phyloP scores from a whole-genome alignment of 2,329 filamentous ascomycete species.

The Xylariaceae sp. region DNA sequence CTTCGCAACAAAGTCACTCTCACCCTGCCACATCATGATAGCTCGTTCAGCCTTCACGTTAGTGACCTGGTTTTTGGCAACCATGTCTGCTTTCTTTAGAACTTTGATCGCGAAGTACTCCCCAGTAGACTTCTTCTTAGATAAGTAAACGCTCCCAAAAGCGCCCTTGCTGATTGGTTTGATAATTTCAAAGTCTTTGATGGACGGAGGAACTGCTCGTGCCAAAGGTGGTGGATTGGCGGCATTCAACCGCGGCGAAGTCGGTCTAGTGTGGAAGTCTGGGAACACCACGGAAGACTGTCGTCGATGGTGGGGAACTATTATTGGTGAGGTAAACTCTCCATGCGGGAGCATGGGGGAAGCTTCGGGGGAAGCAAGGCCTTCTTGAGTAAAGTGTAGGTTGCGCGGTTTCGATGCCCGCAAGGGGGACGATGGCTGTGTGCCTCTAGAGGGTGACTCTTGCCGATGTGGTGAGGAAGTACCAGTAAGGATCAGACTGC shows the following conservation, averaged over 20 bases:
- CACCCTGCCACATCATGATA: slow-evolving; percentile 99
- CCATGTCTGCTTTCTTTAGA: slow-evolving; percentile 99
- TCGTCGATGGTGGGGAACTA: slow-evolving; percentile 65
- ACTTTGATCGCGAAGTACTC: slow-evolving; percentile 99
- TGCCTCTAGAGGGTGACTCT: slow-evolving; percentile 75
- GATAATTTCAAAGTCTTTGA: slow-evolving; percentile 99
- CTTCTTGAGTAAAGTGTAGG: slow-evolving; percentile 55
- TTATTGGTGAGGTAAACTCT: slow-evolving; percentile 72
- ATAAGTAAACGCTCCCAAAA: slow-evolving; percentile 94
- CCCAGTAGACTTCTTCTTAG: slow-evolving; percentile 97
- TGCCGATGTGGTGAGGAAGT: slow-evolving; percentile 76
- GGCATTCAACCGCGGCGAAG: slow-evolving; percentile 76
- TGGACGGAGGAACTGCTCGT: slow-evolving; percentile 85
- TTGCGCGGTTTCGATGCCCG: slow-evolving; percentile 76
- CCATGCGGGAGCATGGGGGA: slow-evolving; percentile 81
- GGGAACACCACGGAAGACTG: slow-evolving; percentile 90
- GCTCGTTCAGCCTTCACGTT: slow-evolving; percentile 98
- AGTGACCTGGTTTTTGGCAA: slow-evolving; percentile 98
- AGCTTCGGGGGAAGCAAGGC: slow-evolving; percentile 74
- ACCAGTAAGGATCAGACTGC: slow-evolving; percentile 77
- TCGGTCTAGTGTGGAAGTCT: slow-evolving; percentile 56
- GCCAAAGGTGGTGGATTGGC: slow-evolving; percentile 77
- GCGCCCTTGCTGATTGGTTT: slow-evolving; percentile 99
- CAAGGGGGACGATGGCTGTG: slow-evolving; percentile 77
- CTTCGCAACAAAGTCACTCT: slow-evolving; percentile 98